Conservation (phyloP, 2,329 filamentous ascomycete genomes). For the Colletotrichum sp. region DNA sequence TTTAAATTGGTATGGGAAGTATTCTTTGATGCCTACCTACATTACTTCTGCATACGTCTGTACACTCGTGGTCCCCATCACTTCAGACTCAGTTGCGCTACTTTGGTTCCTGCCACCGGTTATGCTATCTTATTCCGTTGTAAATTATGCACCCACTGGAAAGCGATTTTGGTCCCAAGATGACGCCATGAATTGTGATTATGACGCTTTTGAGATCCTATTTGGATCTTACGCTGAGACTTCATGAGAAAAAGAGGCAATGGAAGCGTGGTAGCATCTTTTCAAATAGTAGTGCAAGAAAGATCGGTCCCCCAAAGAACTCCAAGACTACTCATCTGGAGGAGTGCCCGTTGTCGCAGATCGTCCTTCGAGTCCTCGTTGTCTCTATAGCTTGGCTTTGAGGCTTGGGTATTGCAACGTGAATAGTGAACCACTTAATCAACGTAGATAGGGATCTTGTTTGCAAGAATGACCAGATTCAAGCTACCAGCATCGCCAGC, state of each 20-base stretch:
- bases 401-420: background rate
- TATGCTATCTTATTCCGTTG: background rate
- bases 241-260: background rate
- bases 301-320: fast-evolving
- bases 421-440: background rate
- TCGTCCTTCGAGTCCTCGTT: fast-evolving
- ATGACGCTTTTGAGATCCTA: background rate
- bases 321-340: background rate
- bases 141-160: no score
- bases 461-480: fast-evolving
- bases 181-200: fast-evolving
- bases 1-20: fast-evolving
- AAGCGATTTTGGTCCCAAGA: fast-evolving
- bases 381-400: fast-evolving
- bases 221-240: fast-evolving
- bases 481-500: fast-evolving
- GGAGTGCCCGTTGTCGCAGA: no score
- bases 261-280: no score
- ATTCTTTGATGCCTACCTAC: background rate
- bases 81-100: background rate
- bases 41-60: no score
- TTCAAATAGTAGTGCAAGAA: no score
- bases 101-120: background rate
- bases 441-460: no score
- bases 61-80: no score